A percentile compares a stretch with the other conserved stretches of the same genome.
Conservation (phyloP, 352 stramenopile species). For the Peronospora destructor region DNA sequence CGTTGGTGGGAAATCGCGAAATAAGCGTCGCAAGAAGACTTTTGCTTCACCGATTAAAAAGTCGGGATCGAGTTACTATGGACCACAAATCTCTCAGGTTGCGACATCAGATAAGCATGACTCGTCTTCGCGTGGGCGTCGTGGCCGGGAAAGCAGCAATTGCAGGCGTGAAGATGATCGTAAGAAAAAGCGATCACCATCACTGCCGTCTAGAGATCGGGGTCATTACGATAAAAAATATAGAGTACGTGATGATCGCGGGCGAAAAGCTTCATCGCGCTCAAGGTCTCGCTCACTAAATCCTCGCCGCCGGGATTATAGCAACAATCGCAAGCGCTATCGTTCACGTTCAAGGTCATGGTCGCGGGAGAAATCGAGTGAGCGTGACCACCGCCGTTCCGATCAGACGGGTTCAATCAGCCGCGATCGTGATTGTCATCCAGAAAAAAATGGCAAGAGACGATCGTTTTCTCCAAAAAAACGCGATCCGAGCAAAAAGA, state of each 20-base stretch:
- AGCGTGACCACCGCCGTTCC: constrained; percentile 17
- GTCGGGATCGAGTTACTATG: constrained; percentile 31
- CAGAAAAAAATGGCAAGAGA: constrained; percentile 6
- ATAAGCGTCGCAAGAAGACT: constrained; percentile 23
- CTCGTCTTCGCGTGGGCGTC: constrained; percentile 8
- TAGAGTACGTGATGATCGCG: constrained; percentile 17
- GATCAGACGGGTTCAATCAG: constrained; percentile 4
- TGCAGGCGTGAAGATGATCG: constrained; percentile 18
- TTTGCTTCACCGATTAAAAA: constrained; percentile 12
- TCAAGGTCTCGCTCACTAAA: constrained; percentile 29
- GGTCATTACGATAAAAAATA: constrained; percentile 12
- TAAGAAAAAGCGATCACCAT: constrained; percentile 18
- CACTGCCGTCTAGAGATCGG: constrained; percentile 15
- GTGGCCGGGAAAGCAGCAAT: constrained; percentile 12
- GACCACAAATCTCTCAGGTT: constrained; percentile 19
- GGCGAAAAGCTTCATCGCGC: constrained; percentile 24
- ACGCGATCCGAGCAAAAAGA: constrained; percentile 12
- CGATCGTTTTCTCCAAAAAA: constrained; percentile 9
- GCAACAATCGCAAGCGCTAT: constrained; percentile 10
- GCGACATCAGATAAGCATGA: constrained; percentile 18
- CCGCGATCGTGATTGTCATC: constrained; percentile 17
- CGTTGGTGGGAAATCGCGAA: constrained; percentile 9
- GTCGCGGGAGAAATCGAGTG: constrained; percentile 21
- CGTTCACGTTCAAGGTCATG: constrained; percentile 23
- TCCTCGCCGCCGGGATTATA: constrained; percentile 19